Percentiles rank a stretch among this genome's conserved stretches.
Conservation (phyloP, 176 grass and related monocot species). For the Urochloa ruziziensis region DNA sequence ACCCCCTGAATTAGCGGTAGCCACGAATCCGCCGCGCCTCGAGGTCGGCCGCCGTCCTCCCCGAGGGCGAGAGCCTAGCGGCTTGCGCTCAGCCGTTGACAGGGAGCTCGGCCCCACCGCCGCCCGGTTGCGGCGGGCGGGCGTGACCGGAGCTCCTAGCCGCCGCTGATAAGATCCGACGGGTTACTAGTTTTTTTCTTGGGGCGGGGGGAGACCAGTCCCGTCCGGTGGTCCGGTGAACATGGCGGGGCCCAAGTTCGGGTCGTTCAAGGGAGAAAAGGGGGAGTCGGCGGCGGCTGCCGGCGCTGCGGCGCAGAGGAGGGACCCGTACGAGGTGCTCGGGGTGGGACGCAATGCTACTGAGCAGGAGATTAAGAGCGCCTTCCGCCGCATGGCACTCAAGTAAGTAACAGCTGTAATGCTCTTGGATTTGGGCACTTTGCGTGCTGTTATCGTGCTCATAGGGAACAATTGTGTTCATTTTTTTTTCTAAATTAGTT, state of each 20-base stretch:
- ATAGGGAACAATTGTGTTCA: not conserved
- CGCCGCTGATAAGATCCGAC: constrained; percentile 38
- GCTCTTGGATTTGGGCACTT: constrained; percentile 24
- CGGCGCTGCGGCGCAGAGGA: constrained; percentile 54
- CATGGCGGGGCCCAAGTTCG: constrained; percentile 75
- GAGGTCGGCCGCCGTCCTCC: not conserved
- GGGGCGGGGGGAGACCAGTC: not conserved
- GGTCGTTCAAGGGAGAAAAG: constrained; percentile 76
- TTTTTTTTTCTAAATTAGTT: not conserved
- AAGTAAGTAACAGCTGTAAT: constrained; percentile 61
- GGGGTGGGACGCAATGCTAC: constrained; percentile 75
- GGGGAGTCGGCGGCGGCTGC: constrained; percentile 38
- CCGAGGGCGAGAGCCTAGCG: not conserved
- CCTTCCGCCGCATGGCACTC: constrained; percentile 94
- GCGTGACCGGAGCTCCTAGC: constrained; percentile 23
- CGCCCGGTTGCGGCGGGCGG: constrained; percentile 9
- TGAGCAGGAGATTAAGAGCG: constrained; percentile 94
- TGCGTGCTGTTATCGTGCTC: not conserved
- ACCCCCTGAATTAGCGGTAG: constrained; percentile 22
- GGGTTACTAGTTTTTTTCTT: not conserved
- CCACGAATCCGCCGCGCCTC: not conserved
- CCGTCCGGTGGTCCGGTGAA: not conserved
- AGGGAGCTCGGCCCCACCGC: not conserved
- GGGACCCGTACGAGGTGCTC: constrained; percentile 95
- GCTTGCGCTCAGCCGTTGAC: not conserved